Conservation (phyloP, 805 yeast genomes). For the Suhomyces faveliae region DNA sequence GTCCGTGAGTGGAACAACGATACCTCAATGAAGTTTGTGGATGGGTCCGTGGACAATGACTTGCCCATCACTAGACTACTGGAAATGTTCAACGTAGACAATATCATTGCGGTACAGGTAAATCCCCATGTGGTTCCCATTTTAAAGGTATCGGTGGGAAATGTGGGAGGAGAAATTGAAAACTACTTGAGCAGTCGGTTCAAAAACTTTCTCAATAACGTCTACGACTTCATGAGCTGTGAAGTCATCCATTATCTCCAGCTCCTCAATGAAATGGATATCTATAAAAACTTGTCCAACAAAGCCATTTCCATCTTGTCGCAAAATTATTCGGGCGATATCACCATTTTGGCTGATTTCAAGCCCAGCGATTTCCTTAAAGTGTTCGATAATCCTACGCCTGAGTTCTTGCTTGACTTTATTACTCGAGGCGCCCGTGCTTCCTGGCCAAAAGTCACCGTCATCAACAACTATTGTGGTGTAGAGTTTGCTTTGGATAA, state of each 20-base stretch:
- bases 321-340: conserved; percentile 90
- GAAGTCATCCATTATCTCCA: conserved; percentile 80
- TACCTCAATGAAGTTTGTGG: conserved; percentile 77
- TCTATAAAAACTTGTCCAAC: conserved; percentile 68
- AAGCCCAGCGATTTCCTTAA: conserved; percentile 56
- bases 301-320: conserved; percentile 73
- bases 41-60: conserved; percentile 95
- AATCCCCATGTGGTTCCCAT: conserved; percentile 95
- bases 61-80: conserved; percentile 85
- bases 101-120: conserved; percentile 95
- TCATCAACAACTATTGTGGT: conserved; percentile 85
- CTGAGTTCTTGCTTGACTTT: conserved; percentile 67
- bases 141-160: conserved; percentile 62
- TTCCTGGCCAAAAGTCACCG: conserved; percentile 88
- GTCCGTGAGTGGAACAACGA: conserved; percentile 79
- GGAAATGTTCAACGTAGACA: conserved; percentile 97
- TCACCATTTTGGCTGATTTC: conserved; percentile 84
- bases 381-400: conserved; percentile 77
- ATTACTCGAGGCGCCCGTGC: conserved; percentile 84
- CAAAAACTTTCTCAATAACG: conserved; percentile 49
- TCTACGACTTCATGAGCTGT: conserved; percentile 58
- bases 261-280: conserved; percentile 70
- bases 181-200: conserved; percentile 56
- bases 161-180: conserved; percentile 69
- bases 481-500: conserved; percentile 84